phyloP scores from a whole-genome alignment of 495 filamentous ascomycete species.

The Penicillium nucicola region DNA sequence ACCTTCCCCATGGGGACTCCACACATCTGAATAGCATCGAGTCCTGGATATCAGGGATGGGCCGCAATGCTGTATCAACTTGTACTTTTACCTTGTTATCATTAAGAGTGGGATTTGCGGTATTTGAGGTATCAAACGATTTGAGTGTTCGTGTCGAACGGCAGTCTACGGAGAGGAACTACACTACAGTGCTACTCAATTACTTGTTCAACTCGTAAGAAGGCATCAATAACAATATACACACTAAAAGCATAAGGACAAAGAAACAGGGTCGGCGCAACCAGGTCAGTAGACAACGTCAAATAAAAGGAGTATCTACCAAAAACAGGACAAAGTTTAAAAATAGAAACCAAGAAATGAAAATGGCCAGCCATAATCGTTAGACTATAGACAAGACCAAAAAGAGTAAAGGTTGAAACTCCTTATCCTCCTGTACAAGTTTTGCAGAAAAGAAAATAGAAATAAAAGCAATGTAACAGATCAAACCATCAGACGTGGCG shows the following conservation, averaged over 20 bases:
- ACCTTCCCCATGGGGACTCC: no score
- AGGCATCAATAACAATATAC: constrained; percentile 30
- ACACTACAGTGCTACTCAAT: not conserved
- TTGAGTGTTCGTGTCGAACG: no score
- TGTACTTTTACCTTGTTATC: no score
- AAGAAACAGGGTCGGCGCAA: constrained; percentile 29
- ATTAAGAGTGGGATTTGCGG: no score
- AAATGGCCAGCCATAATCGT: constrained; percentile 1
- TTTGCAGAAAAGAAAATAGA: constrained; percentile 18
- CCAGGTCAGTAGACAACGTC: constrained; percentile 33
- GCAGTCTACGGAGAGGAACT: no score
- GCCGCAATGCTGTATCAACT: no score
- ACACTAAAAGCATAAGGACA: constrained; percentile 18
- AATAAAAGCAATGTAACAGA: constrained; percentile 3
- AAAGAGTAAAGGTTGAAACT: constrained; percentile 24
- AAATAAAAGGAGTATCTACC: constrained; percentile 41
- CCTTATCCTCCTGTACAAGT: constrained; percentile 34
- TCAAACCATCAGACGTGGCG: constrained; percentile 13
- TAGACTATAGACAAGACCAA: not conserved
- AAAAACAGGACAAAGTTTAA: constrained; percentile 30
- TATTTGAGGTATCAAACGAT: no score
- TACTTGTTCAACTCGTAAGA: constrained; percentile 14
- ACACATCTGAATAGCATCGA: no score
- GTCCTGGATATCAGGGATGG: no score
- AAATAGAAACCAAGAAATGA: constrained; percentile 22